phyloP scores from a whole-genome alignment of 2,329 filamentous ascomycete species.

The Emmonsia crescens region DNA sequence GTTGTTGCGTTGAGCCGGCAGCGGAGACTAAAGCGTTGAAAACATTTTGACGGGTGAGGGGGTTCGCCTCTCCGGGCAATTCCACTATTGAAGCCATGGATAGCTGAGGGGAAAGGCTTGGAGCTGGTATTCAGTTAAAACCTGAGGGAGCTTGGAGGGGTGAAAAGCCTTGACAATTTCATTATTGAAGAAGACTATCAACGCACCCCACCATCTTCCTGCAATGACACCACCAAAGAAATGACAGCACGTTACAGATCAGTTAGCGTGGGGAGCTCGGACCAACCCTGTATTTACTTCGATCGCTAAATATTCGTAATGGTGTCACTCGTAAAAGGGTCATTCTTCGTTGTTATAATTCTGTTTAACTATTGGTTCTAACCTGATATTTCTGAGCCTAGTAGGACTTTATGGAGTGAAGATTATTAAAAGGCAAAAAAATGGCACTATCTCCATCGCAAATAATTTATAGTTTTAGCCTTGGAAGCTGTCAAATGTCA shows the following conservation, averaged over 20 bases:
- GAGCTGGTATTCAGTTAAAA: neutral
- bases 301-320: neutral
- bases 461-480: no score
- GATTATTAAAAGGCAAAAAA: no score
- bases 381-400: no score
- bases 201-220: neutral
- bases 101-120: neutral
- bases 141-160: neutral
- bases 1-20: conserved; percentile 52
- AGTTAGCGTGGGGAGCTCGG: neutral
- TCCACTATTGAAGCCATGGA: conserved; percentile 63
- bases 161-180: neutral
- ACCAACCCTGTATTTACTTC: neutral
- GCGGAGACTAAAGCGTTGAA: conserved; percentile 54
- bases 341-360: neutral
- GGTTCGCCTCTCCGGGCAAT: conserved; percentile 69
- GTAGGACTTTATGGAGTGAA: no score
- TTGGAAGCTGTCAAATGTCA: no score
- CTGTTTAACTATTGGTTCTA: neutral
- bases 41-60: conserved; percentile 53
- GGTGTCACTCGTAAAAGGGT: neutral
- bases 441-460: no score
- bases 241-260: neutral
- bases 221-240: neutral
- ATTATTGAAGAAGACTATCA: neutral